Conservation (phyloP, 345 rosid species). For the Salix udensis region DNA sequence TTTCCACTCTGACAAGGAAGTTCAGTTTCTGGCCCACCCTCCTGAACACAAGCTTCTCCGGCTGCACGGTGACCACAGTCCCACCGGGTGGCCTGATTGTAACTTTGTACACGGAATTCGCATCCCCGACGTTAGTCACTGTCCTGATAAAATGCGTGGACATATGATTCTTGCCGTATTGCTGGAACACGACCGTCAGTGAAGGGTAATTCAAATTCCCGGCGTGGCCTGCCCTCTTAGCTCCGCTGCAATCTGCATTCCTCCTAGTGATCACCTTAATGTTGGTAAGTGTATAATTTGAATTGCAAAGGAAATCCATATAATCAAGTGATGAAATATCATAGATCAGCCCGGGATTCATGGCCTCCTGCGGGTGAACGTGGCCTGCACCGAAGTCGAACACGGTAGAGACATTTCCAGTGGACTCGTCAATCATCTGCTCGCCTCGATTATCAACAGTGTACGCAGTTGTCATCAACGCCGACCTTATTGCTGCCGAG, state of each 20-base stretch:
- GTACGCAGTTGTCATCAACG: slow-evolving; percentile 35
- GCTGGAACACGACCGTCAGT: slow-evolving; percentile 25
- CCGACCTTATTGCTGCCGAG: slow-evolving; percentile 30
- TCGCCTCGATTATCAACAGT: slow-evolving; percentile 29
- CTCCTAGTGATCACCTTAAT: slow-evolving; percentile 21
- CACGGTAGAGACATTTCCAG: slow-evolving; percentile 26
- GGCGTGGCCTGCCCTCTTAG: slow-evolving; percentile 29
- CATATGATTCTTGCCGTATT: slow-evolving; percentile 27
- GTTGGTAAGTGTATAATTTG: slow-evolving; percentile 21
- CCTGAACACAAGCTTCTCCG: slow-evolving; percentile 31
- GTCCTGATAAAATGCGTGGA: slow-evolving; percentile 30
- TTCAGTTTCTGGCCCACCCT: slow-evolving; percentile 28
- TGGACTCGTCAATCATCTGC: slow-evolving; percentile 29
- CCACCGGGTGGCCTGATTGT: slow-evolving; percentile 14
- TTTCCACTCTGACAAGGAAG: slow-evolving; percentile 27
- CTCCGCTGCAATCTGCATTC: slow-evolving; percentile 30
- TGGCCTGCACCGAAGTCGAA: slow-evolving; percentile 33
- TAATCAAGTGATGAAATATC: slow-evolving; percentile 24
- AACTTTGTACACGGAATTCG: slow-evolving; percentile 22
- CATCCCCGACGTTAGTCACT: slow-evolving; percentile 30
- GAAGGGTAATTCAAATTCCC: slow-evolving; percentile 37
- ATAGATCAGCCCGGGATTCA: slow-evolving; percentile 29
- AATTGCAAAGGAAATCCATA: slow-evolving; percentile 32
- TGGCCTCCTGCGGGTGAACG: slow-evolving; percentile 31
- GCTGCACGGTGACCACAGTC: slow-evolving; percentile 12